Percentiles rank a stretch among this genome's conserved stretches.
Evolutionary conservation across 805 yeast genomes (phyloP).

Genomic region (Candida cerambycidarum): DNA sequence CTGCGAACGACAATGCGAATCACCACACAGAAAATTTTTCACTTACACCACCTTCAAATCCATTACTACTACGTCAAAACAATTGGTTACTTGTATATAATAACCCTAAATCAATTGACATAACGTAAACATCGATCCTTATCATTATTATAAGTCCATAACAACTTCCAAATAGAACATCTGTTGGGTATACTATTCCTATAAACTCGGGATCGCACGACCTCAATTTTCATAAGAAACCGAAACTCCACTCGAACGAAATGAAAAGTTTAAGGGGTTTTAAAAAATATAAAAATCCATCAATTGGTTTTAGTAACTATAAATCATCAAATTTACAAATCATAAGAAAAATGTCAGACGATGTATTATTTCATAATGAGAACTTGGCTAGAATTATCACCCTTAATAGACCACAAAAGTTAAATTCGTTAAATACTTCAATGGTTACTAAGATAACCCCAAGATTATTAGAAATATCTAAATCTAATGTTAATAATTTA

Average conservation of each 20-base stretch:
- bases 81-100: slow-evolving; percentile 6
- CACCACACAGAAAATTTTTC: slow-evolving; percentile 4
- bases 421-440: slow-evolving; percentile 77
- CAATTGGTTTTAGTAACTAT: neutral
- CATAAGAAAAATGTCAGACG: slow-evolving; percentile 27
- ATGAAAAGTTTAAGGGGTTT: slow-evolving; percentile 4
- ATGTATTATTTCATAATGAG: slow-evolving; percentile 62
- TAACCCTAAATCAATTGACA: neutral
- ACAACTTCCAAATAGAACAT: no score
- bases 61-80: neutral
- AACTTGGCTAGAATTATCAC: slow-evolving; percentile 71
- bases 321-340: neutral
- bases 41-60: neutral
- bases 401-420: slow-evolving; percentile 76
- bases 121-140: no score
- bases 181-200: no score
- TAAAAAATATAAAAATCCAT: neutral
- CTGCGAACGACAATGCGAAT: neutral
- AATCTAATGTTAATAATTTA: slow-evolving; percentile 61
- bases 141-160: no score
- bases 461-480: slow-evolving; percentile 72
- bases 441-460: slow-evolving; percentile 76
- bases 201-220: slow-evolving; percentile 2
- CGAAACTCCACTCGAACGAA: neutral
- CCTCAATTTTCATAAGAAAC: slow-evolving; percentile 3